Percentiles rank a stretch among this genome's conserved stretches.
These are phyloP conservation scores for Diplodia sapinea DNA, from an alignment of 2,329 filamentous ascomycete species.

Conservation along the genomic window DNA sequence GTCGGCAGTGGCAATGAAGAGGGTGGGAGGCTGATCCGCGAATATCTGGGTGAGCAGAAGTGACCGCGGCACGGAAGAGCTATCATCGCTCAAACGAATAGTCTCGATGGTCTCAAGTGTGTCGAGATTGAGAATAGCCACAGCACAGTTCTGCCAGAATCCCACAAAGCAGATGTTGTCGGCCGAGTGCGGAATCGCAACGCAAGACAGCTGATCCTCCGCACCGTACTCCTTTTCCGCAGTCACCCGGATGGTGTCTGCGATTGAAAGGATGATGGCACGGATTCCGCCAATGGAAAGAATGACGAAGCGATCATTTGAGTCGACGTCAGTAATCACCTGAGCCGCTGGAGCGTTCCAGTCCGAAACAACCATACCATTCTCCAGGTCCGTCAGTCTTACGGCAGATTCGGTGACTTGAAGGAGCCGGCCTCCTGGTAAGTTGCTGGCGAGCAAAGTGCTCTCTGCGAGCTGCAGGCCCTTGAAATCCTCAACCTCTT, in stretches of 20 bases:
- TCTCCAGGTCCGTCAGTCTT: constrained; percentile 66
- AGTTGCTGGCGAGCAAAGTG: constrained; percentile 73
- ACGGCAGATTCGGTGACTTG: constrained; percentile 75
- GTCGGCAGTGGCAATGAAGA: constrained; percentile 91
- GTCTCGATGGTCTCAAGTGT: constrained; percentile 70
- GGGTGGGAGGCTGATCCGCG: constrained; percentile 68
- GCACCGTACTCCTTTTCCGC: constrained; percentile 66
- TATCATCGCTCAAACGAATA: constrained; percentile 60
- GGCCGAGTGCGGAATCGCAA: constrained; percentile 72
- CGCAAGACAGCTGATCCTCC: constrained; percentile 81
- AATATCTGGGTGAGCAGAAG: constrained; percentile 81
- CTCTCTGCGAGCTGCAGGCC: constrained; percentile 72
- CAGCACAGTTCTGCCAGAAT: constrained; percentile 82
- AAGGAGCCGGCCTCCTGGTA: constrained; percentile 68
- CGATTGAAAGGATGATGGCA: constrained; percentile 71
- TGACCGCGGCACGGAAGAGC: constrained; percentile 75
- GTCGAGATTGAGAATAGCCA: constrained; percentile 74
- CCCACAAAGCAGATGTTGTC: constrained; percentile 76
- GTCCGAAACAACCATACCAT: constrained; percentile 57
- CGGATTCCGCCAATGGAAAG: constrained; percentile 77
- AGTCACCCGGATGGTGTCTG: constrained; percentile 62
- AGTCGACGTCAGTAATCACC: constrained; percentile 77
- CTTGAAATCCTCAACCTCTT: constrained; percentile 80
- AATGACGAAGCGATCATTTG: constrained; percentile 72
- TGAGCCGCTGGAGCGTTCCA: constrained; percentile 62